Evolutionary conservation across 1,284 basidiomycete species (phyloP), one percentile per base, ranked within the genome.

Genomic region (Takashimella tepidaria): DNA sequence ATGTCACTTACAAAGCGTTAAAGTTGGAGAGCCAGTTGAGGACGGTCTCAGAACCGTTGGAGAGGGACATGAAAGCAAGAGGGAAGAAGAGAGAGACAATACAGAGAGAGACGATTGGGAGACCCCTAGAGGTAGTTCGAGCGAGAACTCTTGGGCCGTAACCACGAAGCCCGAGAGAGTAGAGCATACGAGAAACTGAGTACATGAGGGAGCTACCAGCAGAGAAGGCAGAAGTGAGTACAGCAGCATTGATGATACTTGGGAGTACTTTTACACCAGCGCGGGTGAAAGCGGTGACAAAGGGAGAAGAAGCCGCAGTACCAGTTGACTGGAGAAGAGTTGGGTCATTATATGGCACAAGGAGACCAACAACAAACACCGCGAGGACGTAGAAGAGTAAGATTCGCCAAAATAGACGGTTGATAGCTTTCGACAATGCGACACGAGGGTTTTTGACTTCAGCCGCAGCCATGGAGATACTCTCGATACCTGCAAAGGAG

Each of bases 161-260:
- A 0, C 86, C 84, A 19, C 83, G 79, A 4, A 81, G 71, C 13
- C 91, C 84, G 53, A 96, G 78, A 41, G 87, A 87, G 70, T 92
- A 91, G 13, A 92, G 78, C 1, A 87, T 87, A 49, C 89, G 83
- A 19, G 86, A 89, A 51, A 84, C 84, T 1, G 85, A 86, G 74
- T 89, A 95, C 50, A 93, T 71, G 65, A 92, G 86, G 60, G 86
- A 87, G 40, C 84, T 87, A 2, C 87, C 88, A 4, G 91, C 89
- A 5, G 88, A 91, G 82, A 87, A 88, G 1, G 91, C 91, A 1
- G 88, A 88, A 23, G 85, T 87, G 52, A 93, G 75, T 13, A 95
- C 79, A 61, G 82, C 84, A 4, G 89, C 89, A 71, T 95, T 95
- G 76, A 92, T 89, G 61, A 92, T 82, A 45, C 80, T 81, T 1